phyloP scores from a whole-genome alignment of 169 alveolate species.

The Eimeria acervulina region DNA sequence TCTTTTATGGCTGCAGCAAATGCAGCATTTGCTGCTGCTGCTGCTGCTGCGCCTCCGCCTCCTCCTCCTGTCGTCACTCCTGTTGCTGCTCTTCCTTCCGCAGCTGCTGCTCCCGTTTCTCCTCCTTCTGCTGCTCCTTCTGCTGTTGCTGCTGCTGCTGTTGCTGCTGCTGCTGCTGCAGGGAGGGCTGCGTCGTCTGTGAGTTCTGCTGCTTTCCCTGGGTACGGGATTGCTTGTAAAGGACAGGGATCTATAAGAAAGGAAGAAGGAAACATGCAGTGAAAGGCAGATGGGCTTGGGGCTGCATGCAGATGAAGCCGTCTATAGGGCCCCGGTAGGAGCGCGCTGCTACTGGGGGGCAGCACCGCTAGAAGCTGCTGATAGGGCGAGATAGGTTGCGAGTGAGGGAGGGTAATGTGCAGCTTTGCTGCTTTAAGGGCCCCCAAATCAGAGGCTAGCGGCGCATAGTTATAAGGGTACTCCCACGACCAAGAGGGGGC shows the following conservation, averaged over 20 bases:
- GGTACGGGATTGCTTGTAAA: slow-evolving; percentile 68
- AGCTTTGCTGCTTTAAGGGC: slow-evolving; percentile 12
- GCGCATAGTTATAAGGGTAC: slow-evolving; percentile 99
- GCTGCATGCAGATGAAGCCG: slow-evolving; percentile 69
- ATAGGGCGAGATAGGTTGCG: slow-evolving; percentile 65
- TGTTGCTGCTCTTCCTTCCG: not conserved
- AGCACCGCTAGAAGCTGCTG: slow-evolving; percentile 79
- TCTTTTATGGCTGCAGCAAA: not conserved
- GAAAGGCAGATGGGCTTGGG: not conserved
- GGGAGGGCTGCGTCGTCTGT: not conserved
- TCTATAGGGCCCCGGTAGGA: slow-evolving; percentile 72
- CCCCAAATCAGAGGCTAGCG: slow-evolving; percentile 78
- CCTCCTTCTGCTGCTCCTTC: too few relatives aligned
- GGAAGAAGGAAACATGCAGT: slow-evolving; percentile 9
- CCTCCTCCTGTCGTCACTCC: not conserved
- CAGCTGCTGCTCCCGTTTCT: not conserved
- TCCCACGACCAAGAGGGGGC: slow-evolving; percentile 99
- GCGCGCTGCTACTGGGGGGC: slow-evolving; percentile 66
- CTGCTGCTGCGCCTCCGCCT: not conserved
- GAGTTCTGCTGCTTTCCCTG: slow-evolving; percentile 49
- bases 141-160: not conserved
- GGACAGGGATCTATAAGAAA: slow-evolving; percentile 69
- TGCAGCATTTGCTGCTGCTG: slow-evolving; percentile 5
- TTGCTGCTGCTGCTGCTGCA: not conserved
- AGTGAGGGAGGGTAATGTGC: not conserved